A percentile compares a stretch with the other conserved stretches of the same genome.
These are phyloP conservation scores for Candida coquimbonensis DNA, from an alignment of 805 yeast genomes.

Conservation along the genomic window DNA sequence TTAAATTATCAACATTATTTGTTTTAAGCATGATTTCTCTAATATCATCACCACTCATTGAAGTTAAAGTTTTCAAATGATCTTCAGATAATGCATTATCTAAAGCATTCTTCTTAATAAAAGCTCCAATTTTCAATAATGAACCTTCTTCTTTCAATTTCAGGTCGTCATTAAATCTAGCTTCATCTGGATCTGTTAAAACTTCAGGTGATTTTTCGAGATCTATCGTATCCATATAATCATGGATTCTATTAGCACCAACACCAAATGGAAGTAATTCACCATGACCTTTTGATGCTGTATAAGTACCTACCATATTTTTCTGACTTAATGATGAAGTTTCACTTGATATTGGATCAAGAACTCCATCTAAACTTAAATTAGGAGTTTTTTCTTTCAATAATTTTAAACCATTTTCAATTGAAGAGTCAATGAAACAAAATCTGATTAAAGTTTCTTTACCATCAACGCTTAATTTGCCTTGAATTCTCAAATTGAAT, in stretches of 20 bases:
- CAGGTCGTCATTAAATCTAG: slow-evolving; percentile 11
- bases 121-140: slow-evolving; percentile 13
- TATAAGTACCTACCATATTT: slow-evolving; percentile 17
- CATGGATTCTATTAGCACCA: slow-evolving; percentile 10
- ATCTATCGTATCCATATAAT: background rate
- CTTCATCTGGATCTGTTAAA: slow-evolving; percentile 17
- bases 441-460: slow-evolving; percentile 71
- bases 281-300: slow-evolving; percentile 25
- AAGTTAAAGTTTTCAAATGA: slow-evolving; percentile 21
- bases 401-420: slow-evolving; percentile 44
- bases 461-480: slow-evolving; percentile 58
- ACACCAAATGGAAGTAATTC: slow-evolving; percentile 33
- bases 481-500: slow-evolving; percentile 47
- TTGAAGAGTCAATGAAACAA: slow-evolving; percentile 63
- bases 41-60: slow-evolving; percentile 30
- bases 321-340: slow-evolving; percentile 11
- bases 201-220: slow-evolving; percentile 13
- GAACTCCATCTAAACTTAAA: background rate
- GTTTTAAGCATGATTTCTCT: slow-evolving; percentile 31
- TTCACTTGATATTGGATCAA: background rate
- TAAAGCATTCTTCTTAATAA: slow-evolving; percentile 10
- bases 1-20: slow-evolving; percentile 30
- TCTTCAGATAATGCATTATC: slow-evolving; percentile 18
- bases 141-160: slow-evolving; percentile 22
- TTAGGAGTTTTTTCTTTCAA: slow-evolving; percentile 24